Base-by-base conservation (phyloP, 768 basidiomycete species). In the Calocera viscosa region DNA sequence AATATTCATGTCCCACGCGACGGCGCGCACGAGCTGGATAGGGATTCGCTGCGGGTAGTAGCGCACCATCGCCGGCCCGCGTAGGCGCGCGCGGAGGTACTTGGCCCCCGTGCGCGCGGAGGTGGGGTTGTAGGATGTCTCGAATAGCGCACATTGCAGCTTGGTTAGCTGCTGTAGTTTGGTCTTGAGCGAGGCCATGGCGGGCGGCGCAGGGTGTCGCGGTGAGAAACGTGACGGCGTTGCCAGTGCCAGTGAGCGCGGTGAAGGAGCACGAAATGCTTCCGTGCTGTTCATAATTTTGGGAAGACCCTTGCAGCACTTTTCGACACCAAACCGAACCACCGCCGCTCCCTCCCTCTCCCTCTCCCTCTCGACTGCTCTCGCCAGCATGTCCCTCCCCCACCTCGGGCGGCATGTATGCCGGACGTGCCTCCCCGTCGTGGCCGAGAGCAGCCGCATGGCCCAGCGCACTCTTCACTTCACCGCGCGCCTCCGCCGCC, bases 101-200 rank as follows among this genome's bases (percentile, higher is more conserved):
- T 97, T 97, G 30, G 92, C 88, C 19, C 95, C 95, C 0, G 90
- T 94, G 19, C 94, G 86, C 16, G 84, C 74, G 30, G 83, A 83
- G 1, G 82, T 82, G 0, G 94, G 94, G 77, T 97, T 97, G 78
- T 89, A 92, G 2, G 88, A 80, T 10, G 91, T 95, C 73, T 92
- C 84, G 73, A 97, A 95, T 65, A 97, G 83, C 43, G 80, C 74
- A 74, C 85, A 87, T 49, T 86, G 87, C 3, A 89, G 79, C 63
- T 83, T 81, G 0, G 76, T 82, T 69, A 93, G 79, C n/a, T 82
- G 78, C 16, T 80, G 77, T n/a, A 90, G 75, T 64, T 60, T 60
- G 2, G 11, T 14, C 7, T 11, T 5, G 24, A 60, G 53, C 14
- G 53, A 2, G 24, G 53, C 26, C 53, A 60, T 60, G 53, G 14